Percentiles rank a stretch among this genome's conserved stretches.
These are phyloP conservation scores for Protea cynaroides DNA, from an alignment of 164 flowering plant species.

Conservation along the genomic window DNA sequence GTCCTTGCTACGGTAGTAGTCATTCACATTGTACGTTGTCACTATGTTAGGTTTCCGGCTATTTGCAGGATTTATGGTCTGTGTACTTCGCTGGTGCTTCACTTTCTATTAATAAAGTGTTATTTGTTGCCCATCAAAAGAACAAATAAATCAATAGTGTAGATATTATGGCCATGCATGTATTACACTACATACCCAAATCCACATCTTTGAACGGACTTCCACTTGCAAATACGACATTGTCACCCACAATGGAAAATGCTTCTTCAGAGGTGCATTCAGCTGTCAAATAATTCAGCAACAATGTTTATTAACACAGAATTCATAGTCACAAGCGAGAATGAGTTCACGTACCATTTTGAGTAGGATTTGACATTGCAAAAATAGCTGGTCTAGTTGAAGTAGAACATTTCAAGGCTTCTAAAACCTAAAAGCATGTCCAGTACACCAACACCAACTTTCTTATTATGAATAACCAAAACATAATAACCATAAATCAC, in stretches of 20 bases:
- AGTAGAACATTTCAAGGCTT: constrained; percentile 85
- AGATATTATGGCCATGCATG: too few species aligned
- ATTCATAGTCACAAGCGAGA: background rate
- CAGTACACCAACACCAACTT: background rate
- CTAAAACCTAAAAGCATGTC: constrained; percentile 56
- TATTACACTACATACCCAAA: constrained; percentile 50
- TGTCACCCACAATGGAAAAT: constrained; percentile 77
- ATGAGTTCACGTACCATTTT: constrained; percentile 49
- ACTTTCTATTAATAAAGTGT: too few species aligned
- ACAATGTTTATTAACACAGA: constrained; percentile 1
- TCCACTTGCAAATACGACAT: constrained; percentile 90
- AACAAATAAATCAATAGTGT: background rate
- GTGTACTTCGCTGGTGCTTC: too few species aligned
- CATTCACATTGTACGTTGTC: too few species aligned
- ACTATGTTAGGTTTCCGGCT: too few species aligned
- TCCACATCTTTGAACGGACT: constrained; percentile 85
- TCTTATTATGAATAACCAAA: too few species aligned
- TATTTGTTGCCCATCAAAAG: background rate
- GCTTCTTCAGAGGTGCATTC: constrained; percentile 99
- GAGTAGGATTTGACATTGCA: constrained; percentile 95
- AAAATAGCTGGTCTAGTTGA: constrained; percentile 96
- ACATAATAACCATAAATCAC: too few species aligned
- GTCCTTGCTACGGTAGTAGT: too few species aligned
- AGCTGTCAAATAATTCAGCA: constrained; percentile 39
- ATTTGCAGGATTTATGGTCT: too few species aligned